Percentiles rank a stretch among this genome's conserved stretches.
Conservation (phyloP, 108 stramenopile species). For the Aurantiochytrium sp. region DNA sequence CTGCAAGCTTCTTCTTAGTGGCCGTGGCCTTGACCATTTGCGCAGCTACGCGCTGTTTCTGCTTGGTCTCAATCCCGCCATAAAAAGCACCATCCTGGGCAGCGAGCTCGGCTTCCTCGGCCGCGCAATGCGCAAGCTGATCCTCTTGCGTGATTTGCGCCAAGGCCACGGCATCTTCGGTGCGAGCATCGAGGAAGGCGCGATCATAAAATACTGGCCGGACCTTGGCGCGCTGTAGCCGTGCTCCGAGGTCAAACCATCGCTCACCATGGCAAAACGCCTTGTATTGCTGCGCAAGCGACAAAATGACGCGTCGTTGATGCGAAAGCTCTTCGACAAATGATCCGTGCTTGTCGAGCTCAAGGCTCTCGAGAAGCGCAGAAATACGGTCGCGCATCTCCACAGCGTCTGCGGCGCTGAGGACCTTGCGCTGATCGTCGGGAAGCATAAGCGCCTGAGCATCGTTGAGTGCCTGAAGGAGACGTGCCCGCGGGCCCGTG, state of each 20-base stretch:
- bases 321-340: neutral
- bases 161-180: neutral
- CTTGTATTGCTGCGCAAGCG: neutral
- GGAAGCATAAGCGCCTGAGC: neutral
- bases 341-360: neutral
- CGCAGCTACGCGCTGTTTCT: neutral
- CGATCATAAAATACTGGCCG: neutral
- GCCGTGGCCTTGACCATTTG: no score
- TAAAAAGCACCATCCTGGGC: neutral
- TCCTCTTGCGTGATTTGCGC: neutral
- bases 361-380: neutral
- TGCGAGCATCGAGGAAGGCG: neutral
- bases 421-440: neutral
- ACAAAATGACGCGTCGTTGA: neutral
- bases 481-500: neutral
- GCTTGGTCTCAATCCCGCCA: neutral
- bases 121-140: neutral
- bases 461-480: neutral
- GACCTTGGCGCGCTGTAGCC: neutral
- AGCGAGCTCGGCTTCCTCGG: neutral
- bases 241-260: neutral
- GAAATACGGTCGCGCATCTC: neutral
- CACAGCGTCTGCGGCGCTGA: neutral
- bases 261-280: neutral
- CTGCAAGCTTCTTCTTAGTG: no score